These are phyloP conservation scores for Calendula officinalis DNA, from an alignment of 129 eudicot genomes.

Conservation along the genomic window DNA sequence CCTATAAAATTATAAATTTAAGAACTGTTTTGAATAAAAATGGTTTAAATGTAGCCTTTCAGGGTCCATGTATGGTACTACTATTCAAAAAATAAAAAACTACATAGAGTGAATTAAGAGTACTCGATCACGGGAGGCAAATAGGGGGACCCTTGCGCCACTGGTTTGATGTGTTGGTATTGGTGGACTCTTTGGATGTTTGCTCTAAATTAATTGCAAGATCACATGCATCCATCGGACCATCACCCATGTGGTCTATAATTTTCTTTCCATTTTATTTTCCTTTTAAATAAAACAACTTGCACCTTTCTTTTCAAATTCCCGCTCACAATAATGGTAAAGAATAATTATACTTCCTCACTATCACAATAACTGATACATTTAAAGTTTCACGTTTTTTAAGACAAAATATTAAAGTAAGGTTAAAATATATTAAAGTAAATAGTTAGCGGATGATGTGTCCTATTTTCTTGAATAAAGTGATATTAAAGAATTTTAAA, in stretches of 20 bases:
- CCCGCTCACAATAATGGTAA: not conserved
- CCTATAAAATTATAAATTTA: too few species aligned
- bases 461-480: too few species aligned
- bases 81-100: not conserved
- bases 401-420: too few species aligned
- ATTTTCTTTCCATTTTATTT: not conserved
- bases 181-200: not conserved
- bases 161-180: not conserved
- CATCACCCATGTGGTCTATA: not conserved
- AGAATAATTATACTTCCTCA: not conserved
- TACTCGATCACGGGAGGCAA: conserved; percentile 1
- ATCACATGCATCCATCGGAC: conserved; percentile 9
- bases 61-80: not conserved
- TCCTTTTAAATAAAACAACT: not conserved
- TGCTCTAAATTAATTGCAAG: not conserved
- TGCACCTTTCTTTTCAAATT: not conserved
- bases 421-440: too few species aligned
- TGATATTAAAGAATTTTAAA: too few species aligned
- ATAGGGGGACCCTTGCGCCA: not conserved
- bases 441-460: too few species aligned
- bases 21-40: not conserved
- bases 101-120: not conserved
- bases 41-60: not conserved
- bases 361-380: too few species aligned
- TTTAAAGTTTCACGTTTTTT: too few species aligned